Conservation (phyloP, 2,329 filamentous ascomycete genomes). For the Epichloe sibirici region DNA sequence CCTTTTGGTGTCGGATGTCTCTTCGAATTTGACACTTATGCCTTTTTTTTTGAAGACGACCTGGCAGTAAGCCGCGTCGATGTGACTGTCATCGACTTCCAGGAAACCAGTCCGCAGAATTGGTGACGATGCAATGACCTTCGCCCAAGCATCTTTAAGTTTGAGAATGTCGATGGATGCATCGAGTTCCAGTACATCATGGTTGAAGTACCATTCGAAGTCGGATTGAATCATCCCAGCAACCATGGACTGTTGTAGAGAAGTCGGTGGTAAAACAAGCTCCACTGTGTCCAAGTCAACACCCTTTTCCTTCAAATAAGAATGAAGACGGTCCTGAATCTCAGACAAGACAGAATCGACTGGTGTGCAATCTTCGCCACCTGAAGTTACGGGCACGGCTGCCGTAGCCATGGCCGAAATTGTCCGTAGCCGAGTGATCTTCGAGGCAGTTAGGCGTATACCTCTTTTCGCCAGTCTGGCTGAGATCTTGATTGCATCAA, state of each 20-base stretch:
- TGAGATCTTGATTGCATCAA: slow-evolving; percentile 77
- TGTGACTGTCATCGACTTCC: slow-evolving; percentile 46
- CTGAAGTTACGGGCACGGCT: slow-evolving; percentile 28
- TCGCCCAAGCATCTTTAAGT: slow-evolving; percentile 49
- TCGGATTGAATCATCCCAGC: slow-evolving; percentile 67
- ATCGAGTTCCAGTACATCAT: slow-evolving; percentile 58
- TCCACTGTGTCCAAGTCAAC: slow-evolving; percentile 34
- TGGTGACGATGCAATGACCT: slow-evolving; percentile 47
- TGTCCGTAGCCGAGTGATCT: slow-evolving; percentile 61
- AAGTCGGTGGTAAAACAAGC: slow-evolving; percentile 59
- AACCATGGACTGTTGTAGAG: slow-evolving; percentile 78
- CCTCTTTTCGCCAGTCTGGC: slow-evolving; percentile 52
- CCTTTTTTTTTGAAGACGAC: slow-evolving; percentile 23
- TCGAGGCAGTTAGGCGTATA: slow-evolving; percentile 55
- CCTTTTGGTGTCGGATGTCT: slow-evolving; percentile 19
- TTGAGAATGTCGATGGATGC: slow-evolving; percentile 38
- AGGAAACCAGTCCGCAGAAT: slow-evolving; percentile 68
- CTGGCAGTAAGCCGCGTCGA: slow-evolving; percentile 40
- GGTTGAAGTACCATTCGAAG: slow-evolving; percentile 72
- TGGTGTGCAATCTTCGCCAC: not conserved
- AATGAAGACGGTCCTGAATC: slow-evolving; percentile 19
- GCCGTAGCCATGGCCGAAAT: slow-evolving; percentile 32
- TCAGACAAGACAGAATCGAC: not conserved
- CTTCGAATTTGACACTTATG: slow-evolving; percentile 11
- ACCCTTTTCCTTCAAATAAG: slow-evolving; percentile 23